phyloP scores from a whole-genome alignment of 768 basidiomycete species.

The Thelephora aurantiotincta region DNA sequence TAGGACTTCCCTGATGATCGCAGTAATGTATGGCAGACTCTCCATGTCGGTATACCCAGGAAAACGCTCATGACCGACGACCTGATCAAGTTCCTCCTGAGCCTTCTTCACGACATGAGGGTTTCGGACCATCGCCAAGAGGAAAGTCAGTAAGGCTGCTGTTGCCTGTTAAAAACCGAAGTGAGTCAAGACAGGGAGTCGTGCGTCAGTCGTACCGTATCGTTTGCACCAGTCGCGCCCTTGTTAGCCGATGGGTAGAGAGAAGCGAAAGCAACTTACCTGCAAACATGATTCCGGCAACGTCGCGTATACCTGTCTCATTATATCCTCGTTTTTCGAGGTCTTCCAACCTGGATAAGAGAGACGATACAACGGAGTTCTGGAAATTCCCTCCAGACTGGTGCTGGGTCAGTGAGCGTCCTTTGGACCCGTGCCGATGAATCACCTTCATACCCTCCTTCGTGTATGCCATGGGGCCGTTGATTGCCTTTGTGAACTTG shows the following conservation, averaged over 20 bases:
- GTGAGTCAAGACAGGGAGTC: not conserved
- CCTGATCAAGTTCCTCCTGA: constrained; percentile 15
- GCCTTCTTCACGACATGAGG: constrained; percentile 10
- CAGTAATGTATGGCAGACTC: constrained; percentile 12
- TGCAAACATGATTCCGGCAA: not conserved
- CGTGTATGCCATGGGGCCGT: not conserved
- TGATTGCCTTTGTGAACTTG: no score
- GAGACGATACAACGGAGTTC: not conserved
- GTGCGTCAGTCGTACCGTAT: not conserved
- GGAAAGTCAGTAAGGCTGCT: constrained; percentile 9
- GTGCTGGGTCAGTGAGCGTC: not conserved
- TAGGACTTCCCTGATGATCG: constrained; percentile 12
- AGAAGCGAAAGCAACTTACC: not conserved
- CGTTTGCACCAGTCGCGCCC: not conserved
- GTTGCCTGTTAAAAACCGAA: constrained; percentile 6
- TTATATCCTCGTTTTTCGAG: not conserved
- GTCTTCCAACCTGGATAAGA: not conserved
- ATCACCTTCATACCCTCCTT: not conserved
- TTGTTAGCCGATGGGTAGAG: not conserved
- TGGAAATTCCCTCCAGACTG: not conserved
- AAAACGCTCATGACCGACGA: constrained; percentile 12
- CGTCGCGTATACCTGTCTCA: not conserved
- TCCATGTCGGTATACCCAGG: constrained; percentile 13
- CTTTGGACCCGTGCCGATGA: not conserved
- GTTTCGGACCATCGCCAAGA: constrained; percentile 12